Evolutionary conservation across 148 eudicot genomes (phyloP), one percentile per base, ranked within the genome.

Genomic region (Nepenthes mirabilis): DNA sequence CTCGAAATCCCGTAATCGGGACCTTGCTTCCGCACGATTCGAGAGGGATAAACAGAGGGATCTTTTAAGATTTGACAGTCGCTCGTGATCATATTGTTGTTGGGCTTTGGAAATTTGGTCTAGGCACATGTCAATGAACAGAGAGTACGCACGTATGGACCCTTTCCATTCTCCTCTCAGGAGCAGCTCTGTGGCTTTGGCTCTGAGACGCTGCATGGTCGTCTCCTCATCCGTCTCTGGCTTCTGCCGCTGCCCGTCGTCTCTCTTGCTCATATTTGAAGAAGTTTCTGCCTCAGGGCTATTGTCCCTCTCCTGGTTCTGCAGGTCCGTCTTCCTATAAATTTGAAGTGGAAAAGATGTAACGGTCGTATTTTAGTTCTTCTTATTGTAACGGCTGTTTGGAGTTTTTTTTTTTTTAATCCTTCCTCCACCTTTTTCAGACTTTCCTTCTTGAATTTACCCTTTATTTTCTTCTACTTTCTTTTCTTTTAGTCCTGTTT

Each of bases 181-280:
- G n/a, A 91, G 80, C 59, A 81, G 75, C 59, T 91, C 90, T 1
- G 93, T 73, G 68, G 97, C 95, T 78, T 83, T 85, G 65, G 93
- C 81, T 83, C 93, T 76, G 6, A 91, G 84, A 58, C 71, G 72
- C 37, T 87, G 93, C 62, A 87, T 37, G 62, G 36, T 70, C 50
- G 50, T 66, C 43, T 82, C 86, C 60, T 87, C 87, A 55, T 84
- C 84, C 75, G 77, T 77, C 9, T 72, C 56, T 60, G 60, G 23
- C 36, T 45, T 37, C 23, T 23, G 23, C 33, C 56, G 47, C 2
- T 23, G 62, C 14, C 52, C 57, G 7, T 52, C 50, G 40, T 61
- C 57, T 65, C 58, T 35, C 49, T 55, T 1, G 1, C 45, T 40
- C 45, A 40, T 40, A 3, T 4, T 40, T 4, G 45, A 40, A 40